Evolutionary conservation across 2,329 filamentous ascomycete species (phyloP).

Genomic region (Colletotrichum cuscutae): DNA sequence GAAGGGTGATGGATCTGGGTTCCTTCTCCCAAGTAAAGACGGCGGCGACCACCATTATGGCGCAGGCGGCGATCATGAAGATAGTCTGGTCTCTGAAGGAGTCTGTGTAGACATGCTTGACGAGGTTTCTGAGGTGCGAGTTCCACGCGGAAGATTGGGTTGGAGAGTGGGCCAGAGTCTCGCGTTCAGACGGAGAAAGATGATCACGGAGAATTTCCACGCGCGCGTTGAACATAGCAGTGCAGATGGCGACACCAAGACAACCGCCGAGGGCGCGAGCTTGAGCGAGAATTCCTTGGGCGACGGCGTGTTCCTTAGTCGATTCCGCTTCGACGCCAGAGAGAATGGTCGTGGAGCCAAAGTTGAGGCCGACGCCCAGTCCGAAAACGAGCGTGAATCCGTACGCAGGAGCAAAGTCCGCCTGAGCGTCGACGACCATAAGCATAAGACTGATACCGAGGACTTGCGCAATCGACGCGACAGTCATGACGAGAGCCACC

Average conservation of each 20-base stretch:
- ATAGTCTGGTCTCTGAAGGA: conserved; percentile 59
- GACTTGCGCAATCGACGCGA: conserved; percentile 61
- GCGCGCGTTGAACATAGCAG: conserved; percentile 65
- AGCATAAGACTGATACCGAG: conserved; percentile 63
- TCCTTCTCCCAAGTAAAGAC: conserved; percentile 55
- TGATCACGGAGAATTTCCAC: conserved; percentile 50
- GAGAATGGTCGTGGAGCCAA: conserved; percentile 67
- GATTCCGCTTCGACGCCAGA: conserved; percentile 62
- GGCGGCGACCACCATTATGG: conserved; percentile 55
- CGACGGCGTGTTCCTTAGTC: conserved; percentile 62
- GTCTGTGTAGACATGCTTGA: conserved; percentile 54
- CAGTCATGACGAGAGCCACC: conserved; percentile 61
- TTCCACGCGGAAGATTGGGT: conserved; percentile 50
- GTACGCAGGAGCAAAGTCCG: conserved; percentile 56
- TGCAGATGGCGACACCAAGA: conserved; percentile 67
- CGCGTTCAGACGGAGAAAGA: conserved; percentile 51
- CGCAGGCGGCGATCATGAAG: conserved; percentile 57
- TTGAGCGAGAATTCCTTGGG: conserved; percentile 69
- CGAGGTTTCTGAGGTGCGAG: conserved; percentile 43
- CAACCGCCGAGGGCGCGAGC: conserved; percentile 69
- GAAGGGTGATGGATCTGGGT: conserved; percentile 46
- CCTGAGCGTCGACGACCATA: conserved; percentile 47
- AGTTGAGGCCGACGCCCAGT: conserved; percentile 67
- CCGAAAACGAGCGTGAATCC: conserved; percentile 67
- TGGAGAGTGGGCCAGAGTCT: conserved; percentile 56